Conservation (phyloP, 1,284 basidiomycete genomes). For the Hemileia vastatrix region DNA sequence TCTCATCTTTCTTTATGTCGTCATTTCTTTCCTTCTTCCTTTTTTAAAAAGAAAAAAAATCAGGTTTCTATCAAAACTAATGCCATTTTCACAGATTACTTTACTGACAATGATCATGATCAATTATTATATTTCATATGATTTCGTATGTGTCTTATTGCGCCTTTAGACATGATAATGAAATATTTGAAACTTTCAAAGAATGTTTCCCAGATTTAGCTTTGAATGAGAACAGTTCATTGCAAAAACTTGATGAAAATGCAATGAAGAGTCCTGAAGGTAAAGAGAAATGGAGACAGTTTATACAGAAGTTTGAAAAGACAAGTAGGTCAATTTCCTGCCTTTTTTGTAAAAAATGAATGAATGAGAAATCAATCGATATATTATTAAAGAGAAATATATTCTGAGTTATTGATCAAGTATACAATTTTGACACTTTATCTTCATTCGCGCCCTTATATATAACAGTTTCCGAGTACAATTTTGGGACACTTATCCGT, state of each 20-base stretch:
- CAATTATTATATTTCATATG: too few species aligned
- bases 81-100: too few species aligned
- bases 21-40: slow-evolving; percentile 7
- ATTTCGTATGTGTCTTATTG: background rate
- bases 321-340: slow-evolving; percentile 31
- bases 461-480: slow-evolving; percentile 80
- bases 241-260: slow-evolving; percentile 77
- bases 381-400: background rate
- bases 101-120: too few species aligned
- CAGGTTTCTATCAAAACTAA: background rate
- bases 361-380: background rate
- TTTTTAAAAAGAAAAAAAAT: slow-evolving; percentile 50
- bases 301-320: slow-evolving; percentile 66
- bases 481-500: slow-evolving; percentile 92
- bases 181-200: slow-evolving; percentile 71
- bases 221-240: slow-evolving; percentile 53
- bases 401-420: slow-evolving; percentile 43
- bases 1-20: background rate
- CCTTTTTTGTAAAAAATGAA: background rate
- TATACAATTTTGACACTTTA: slow-evolving; percentile 51
- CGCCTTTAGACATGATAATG: slow-evolving; percentile 58
- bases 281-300: slow-evolving; percentile 84
- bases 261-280: slow-evolving; percentile 84
- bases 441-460: background rate
- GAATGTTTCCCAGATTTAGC: slow-evolving; percentile 73